These are phyloP conservation scores for Plenodomus tracheiphilus DNA, from an alignment of 2,329 filamentous ascomycete species.

Conservation along the genomic window DNA sequence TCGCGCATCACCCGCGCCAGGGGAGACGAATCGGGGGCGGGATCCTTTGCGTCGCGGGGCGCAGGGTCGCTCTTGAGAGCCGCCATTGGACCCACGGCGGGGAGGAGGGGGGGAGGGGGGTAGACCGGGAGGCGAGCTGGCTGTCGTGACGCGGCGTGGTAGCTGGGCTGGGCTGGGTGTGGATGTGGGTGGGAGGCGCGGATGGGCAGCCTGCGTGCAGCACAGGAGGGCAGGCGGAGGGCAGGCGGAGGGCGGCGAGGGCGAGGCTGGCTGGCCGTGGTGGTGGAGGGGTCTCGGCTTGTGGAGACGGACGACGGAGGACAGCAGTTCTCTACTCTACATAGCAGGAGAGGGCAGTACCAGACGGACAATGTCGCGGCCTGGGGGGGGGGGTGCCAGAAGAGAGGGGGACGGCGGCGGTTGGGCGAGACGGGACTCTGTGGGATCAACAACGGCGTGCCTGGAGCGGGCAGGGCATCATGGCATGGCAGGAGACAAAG, in stretches of 20 bases:
- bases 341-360: too few species aligned
- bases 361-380: too few species aligned
- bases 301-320: too few species aligned
- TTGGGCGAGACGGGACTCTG: too few species aligned
- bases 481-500: neutral
- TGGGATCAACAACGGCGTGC: too few species aligned
- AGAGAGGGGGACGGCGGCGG: neutral
- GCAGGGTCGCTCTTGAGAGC: constrained; percentile 27
- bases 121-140: neutral
- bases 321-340: too few species aligned
- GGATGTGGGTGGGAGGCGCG: constrained; percentile 1
- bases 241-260: too few species aligned
- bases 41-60: constrained; percentile 24
- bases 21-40: constrained; percentile 17
- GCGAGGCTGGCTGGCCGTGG: too few species aligned
- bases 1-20: constrained; percentile 39
- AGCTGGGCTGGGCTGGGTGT: neutral
- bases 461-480: neutral
- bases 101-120: too few species aligned
- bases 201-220: too few species aligned
- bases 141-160: neutral
- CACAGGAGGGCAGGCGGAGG: neutral
- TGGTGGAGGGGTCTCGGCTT: neutral
- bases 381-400: too few species aligned
- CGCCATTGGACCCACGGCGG: constrained; percentile 27